These are phyloP conservation scores for Ogataea haglerorum DNA, from an alignment of 805 yeast genomes.

Conservation along the genomic window DNA sequence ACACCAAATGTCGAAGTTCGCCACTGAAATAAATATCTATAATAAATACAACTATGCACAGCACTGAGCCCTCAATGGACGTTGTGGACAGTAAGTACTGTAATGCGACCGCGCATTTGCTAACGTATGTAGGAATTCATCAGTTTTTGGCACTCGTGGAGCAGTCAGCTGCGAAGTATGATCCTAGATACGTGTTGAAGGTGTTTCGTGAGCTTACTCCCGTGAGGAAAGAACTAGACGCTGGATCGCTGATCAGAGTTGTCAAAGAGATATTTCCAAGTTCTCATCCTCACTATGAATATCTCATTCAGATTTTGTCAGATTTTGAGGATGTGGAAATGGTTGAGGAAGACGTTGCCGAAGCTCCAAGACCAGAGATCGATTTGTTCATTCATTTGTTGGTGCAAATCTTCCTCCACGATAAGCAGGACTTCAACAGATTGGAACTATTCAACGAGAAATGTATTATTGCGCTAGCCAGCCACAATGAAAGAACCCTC, in stretches of 20 bases:
- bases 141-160: conserved; percentile 26
- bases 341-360: conserved; percentile 31
- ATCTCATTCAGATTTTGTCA: conserved; percentile 37
- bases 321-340: conserved; percentile 33
- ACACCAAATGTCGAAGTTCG: conserved; percentile 8
- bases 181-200: conserved; percentile 82
- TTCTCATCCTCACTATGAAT: conserved; percentile 39
- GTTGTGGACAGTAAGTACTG: conserved; percentile 16
- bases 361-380: conserved; percentile 65
- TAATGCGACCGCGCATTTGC: background rate
- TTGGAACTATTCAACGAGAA: conserved; percentile 52
- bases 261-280: conserved; percentile 56
- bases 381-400: conserved; percentile 77
- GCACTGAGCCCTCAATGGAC: conserved; percentile 5
- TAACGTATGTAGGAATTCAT: conserved; percentile 16
- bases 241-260: conserved; percentile 51
- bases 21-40: conserved; percentile 12
- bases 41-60: conserved; percentile 4
- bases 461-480: conserved; percentile 51
- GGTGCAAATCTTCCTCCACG: conserved; percentile 73
- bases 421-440: conserved; percentile 47
- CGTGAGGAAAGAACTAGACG: conserved; percentile 62
- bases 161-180: conserved; percentile 51
- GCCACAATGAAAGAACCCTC: conserved; percentile 74
- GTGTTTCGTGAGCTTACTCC: conserved; percentile 80